These are phyloP conservation scores for Neurospora cerealis DNA, from an alignment of 495 filamentous ascomycete genomes.

Conservation along the genomic window DNA sequence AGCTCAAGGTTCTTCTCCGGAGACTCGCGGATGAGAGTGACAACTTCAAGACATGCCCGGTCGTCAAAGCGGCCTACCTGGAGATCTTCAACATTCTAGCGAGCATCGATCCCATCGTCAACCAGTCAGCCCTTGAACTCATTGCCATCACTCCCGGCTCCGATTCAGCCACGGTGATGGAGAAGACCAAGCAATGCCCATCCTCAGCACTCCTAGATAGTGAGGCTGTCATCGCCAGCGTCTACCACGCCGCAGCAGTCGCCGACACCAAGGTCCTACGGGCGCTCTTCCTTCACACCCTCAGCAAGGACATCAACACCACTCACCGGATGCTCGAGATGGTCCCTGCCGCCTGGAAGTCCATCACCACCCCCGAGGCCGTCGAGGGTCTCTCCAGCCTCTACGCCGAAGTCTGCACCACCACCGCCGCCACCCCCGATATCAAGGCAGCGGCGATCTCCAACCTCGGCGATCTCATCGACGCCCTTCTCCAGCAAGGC, in stretches of 20 bases:
- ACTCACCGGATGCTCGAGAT: slow-evolving; percentile 19
- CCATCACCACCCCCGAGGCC: not conserved
- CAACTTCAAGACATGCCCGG: slow-evolving; percentile 19
- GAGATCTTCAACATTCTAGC: slow-evolving; percentile 30
- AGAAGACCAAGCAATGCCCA: not conserved
- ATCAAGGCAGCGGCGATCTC: slow-evolving; percentile 25
- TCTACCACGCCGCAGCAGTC: slow-evolving; percentile 10
- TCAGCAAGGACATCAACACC: slow-evolving; percentile 19
- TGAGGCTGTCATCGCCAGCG: slow-evolving; percentile 6
- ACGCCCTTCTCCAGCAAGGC: slow-evolving; percentile 8
- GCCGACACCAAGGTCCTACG: slow-evolving; percentile 8
- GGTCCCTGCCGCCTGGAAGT: slow-evolving; percentile 18
- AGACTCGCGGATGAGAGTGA: slow-evolving; percentile 7
- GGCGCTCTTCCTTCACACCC: slow-evolving; percentile 3
- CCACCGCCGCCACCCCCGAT: slow-evolving; percentile 19
- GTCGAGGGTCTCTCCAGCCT: slow-evolving; percentile 14
- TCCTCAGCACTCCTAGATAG: slow-evolving; percentile 17
- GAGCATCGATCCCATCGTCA: not conserved
- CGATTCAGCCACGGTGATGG: not conserved
- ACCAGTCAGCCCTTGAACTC: not conserved
- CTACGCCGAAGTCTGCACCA: slow-evolving; percentile 15
- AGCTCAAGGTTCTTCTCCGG: slow-evolving; percentile 4
- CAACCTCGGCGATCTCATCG: slow-evolving; percentile 27
- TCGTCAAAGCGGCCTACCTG: slow-evolving; percentile 30
- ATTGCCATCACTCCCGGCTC: slow-evolving; percentile 1